Evolutionary conservation across 179 eudicot genomes (phyloP).

Genomic region (Camellia oleifera): DNA sequence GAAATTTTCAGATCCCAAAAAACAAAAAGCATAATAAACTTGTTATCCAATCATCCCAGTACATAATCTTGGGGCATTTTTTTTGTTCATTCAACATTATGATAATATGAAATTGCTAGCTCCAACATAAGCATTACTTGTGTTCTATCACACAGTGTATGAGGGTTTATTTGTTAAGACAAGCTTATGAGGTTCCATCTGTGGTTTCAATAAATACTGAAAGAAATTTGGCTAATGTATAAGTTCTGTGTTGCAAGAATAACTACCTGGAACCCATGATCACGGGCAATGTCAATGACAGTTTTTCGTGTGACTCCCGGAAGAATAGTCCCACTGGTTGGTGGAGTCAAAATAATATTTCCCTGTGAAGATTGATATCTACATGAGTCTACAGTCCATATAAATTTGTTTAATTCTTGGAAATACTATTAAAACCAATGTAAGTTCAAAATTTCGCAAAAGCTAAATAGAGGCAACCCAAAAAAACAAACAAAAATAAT

Average conservation of each 20-base stretch:
- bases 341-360: conserved; percentile 50
- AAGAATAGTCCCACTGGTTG: conserved; percentile 50
- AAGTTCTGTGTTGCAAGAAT: not conserved
- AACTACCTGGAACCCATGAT: conserved; percentile 52
- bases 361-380: conserved; percentile 29
- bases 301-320: conserved; percentile 62
- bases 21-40: not conserved
- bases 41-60: not conserved
- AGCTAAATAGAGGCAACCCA: not conserved
- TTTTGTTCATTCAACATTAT: not conserved
- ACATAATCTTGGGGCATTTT: not conserved
- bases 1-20: not conserved
- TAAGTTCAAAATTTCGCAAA: not conserved
- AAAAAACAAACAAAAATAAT: too few species aligned
- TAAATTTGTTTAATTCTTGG: not conserved
- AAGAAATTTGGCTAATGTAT: not conserved
- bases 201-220: not conserved
- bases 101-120: not conserved
- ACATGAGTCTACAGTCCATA: not conserved
- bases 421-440: not conserved
- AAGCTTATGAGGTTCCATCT: not conserved
- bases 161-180: not conserved
- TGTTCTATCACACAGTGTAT: not conserved
- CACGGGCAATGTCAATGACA: conserved; percentile 51
- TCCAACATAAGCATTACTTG: not conserved